A percentile compares a stretch with the other conserved stretches of the same genome.
phyloP scores from a whole-genome alignment of 2,329 filamentous ascomycete species.

The Cladobotryum mycophilum region DNA sequence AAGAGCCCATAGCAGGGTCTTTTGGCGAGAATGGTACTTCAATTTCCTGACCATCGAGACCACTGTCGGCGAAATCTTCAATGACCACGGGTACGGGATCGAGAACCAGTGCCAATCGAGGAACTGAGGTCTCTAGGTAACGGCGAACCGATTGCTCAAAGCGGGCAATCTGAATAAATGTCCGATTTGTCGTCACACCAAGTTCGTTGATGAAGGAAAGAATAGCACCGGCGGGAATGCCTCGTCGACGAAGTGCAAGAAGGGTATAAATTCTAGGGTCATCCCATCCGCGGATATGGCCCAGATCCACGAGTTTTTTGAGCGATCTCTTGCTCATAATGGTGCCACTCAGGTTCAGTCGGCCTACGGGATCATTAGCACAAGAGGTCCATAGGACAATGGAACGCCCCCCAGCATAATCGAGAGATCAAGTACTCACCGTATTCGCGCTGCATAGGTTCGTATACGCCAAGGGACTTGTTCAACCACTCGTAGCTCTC shows the following conservation, averaged over 20 bases:
- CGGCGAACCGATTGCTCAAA: slow-evolving; percentile 81
- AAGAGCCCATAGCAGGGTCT: slow-evolving; percentile 59
- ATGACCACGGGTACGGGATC: slow-evolving; percentile 80
- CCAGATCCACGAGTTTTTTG: slow-evolving; percentile 67
- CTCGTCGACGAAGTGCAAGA: slow-evolving; percentile 74
- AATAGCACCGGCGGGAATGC: slow-evolving; percentile 81
- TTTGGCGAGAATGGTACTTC: slow-evolving; percentile 79
- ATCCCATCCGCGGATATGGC: slow-evolving; percentile 81
- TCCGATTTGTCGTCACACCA: slow-evolving; percentile 76
- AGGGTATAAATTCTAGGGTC: slow-evolving; percentile 87
- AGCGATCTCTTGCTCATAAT: slow-evolving; percentile 84
- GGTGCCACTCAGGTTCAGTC: slow-evolving; percentile 68
- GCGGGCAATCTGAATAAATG: slow-evolving; percentile 71
- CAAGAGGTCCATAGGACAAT: neutral
- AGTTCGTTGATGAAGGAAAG: slow-evolving; percentile 87
- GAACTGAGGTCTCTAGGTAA: slow-evolving; percentile 83
- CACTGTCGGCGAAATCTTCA: slow-evolving; percentile 46
- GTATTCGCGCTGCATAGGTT: slow-evolving; percentile 90
- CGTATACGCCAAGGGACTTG: slow-evolving; percentile 72
- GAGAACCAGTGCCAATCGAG: slow-evolving; percentile 81
- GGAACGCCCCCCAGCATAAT: neutral
- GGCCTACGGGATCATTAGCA: slow-evolving; percentile 18
- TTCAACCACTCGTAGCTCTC: slow-evolving; percentile 90
- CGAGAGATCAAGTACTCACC: slow-evolving; percentile 23
- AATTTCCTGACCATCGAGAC: slow-evolving; percentile 52